These are phyloP conservation scores for Linum usitatissimum DNA, from an alignment of 345 rosid species.

Conservation along the genomic window DNA sequence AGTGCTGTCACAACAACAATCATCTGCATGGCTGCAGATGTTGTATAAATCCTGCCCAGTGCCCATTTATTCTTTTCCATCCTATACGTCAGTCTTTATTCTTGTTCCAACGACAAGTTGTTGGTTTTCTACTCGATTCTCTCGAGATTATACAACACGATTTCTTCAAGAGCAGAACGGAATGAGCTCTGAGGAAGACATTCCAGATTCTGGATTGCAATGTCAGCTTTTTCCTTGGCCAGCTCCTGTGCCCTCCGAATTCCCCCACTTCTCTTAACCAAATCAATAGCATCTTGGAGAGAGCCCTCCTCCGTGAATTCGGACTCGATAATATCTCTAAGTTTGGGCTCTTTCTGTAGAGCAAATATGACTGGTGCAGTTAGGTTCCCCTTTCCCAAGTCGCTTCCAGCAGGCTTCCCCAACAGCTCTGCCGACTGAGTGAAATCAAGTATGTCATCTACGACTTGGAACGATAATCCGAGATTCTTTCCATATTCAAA, in stretches of 20 bases:
- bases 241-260: constrained; percentile 61
- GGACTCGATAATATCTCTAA: constrained; percentile 77
- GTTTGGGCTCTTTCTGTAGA: constrained; percentile 58
- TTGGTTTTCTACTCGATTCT: constrained; percentile 46
- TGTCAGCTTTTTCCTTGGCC: constrained; percentile 70
- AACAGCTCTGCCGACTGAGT: constrained; percentile 87
- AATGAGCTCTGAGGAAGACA: constrained; percentile 55
- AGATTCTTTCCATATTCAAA: constrained; percentile 78
- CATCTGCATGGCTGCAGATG: no score
- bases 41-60: no score
- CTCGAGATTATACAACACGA: constrained; percentile 85
- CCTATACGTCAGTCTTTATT: no score
- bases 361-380: constrained; percentile 91
- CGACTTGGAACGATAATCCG: constrained; percentile 87
- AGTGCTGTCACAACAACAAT: no score
- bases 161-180: constrained; percentile 57
- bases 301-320: constrained; percentile 84
- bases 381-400: constrained; percentile 74
- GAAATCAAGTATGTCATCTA: constrained; percentile 87
- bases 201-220: constrained; percentile 54
- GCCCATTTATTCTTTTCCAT: no score
- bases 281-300: constrained; percentile 57
- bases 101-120: no score
- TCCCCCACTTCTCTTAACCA: constrained; percentile 64
- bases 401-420: constrained; percentile 87